These are phyloP conservation scores for Lecanicillium sp. DNA, from an alignment of 2,329 filamentous ascomycete genomes.

Conservation along the genomic window DNA sequence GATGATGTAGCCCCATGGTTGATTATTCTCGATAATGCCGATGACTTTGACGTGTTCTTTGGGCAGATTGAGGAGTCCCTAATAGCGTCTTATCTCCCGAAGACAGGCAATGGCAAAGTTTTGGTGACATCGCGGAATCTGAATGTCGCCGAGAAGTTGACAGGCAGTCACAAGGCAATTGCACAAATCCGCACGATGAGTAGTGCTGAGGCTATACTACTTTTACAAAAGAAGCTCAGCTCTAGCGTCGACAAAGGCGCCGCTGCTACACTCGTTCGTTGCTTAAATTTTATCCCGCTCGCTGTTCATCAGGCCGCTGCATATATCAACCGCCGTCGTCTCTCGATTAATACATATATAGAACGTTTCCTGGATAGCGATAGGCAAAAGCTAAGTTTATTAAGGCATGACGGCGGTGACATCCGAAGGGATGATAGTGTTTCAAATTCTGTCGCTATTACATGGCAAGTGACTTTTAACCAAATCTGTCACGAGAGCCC, in stretches of 20 bases:
- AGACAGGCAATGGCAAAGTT: conserved; percentile 10
- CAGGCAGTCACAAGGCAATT: conserved; percentile 7
- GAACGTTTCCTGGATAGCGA: conserved; percentile 19
- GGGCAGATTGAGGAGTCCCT: background rate
- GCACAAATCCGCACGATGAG: conserved; percentile 4
- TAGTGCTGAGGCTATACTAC: conserved; percentile 1
- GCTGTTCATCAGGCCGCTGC: conserved; percentile 19
- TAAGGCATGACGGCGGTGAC: conserved; percentile 10
- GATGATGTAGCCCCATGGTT: conserved; percentile 11
- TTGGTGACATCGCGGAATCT: conserved; percentile 12
- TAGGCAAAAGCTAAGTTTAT: conserved; percentile 14
- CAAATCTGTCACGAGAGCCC: conserved; percentile 23
- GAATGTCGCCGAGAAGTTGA: conserved; percentile 10
- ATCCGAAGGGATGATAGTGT: conserved; percentile 7
- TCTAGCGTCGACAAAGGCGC: background rate
- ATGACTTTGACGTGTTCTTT: conserved; percentile 10
- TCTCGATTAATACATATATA: conserved; percentile 22
- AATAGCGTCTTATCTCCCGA: conserved; percentile 13
- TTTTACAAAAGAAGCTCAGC: conserved; percentile 6
- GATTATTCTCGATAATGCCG: conserved; percentile 14
- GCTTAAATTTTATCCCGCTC: conserved; percentile 18
- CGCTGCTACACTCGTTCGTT: background rate
- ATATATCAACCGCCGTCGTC: conserved; percentile 17
- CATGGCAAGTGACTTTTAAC: conserved; percentile 21
- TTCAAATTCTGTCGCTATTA: conserved; percentile 19